Percentiles rank a stretch among this genome's conserved stretches.
Conservation (phyloP, 2,329 filamentous ascomycete species). For the Blastomyces parvus region DNA sequence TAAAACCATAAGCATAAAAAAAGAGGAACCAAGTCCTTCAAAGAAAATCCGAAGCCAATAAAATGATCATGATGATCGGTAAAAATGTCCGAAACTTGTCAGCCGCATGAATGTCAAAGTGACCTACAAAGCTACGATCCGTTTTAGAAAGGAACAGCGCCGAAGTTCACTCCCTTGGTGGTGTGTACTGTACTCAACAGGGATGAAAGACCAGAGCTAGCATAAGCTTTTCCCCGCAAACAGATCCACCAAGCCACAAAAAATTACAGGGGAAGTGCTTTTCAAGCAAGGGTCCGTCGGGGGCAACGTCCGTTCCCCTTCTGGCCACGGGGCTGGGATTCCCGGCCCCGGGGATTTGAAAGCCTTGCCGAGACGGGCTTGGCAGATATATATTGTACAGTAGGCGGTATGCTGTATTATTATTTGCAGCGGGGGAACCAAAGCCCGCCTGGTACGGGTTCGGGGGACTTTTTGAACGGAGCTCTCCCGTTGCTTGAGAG, state of each 20-base stretch:
- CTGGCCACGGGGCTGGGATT: not conserved
- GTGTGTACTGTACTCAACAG: too few species aligned
- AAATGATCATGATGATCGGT: not conserved
- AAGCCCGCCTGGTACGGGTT: not conserved
- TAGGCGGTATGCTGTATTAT: too few species aligned
- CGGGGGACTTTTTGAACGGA: too few species aligned
- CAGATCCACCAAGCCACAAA: not conserved
- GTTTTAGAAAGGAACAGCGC: too few species aligned
- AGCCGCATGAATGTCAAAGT: too few species aligned
- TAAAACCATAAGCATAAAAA: too few species aligned
- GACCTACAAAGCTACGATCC: too few species aligned
- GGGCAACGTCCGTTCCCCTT: not conserved
- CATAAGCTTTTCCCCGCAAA: not conserved
- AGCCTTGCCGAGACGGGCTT: not conserved
- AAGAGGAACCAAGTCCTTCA: not conserved
- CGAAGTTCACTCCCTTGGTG: too few species aligned
- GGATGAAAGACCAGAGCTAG: too few species aligned
- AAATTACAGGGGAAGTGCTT: not conserved
- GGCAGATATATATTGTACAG: not conserved
- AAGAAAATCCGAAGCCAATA: too few species aligned
- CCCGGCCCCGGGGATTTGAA: not conserved
- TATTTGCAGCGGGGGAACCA: too few species aligned
- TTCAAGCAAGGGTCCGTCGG: not conserved
- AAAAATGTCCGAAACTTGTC: not conserved
- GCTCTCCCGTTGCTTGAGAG: too few species aligned